Percentiles rank a stretch among this genome's conserved stretches.
These are phyloP conservation scores for Corniculantispora saksenae DNA, from an alignment of 2,329 filamentous ascomycete genomes.

Conservation along the genomic window DNA sequence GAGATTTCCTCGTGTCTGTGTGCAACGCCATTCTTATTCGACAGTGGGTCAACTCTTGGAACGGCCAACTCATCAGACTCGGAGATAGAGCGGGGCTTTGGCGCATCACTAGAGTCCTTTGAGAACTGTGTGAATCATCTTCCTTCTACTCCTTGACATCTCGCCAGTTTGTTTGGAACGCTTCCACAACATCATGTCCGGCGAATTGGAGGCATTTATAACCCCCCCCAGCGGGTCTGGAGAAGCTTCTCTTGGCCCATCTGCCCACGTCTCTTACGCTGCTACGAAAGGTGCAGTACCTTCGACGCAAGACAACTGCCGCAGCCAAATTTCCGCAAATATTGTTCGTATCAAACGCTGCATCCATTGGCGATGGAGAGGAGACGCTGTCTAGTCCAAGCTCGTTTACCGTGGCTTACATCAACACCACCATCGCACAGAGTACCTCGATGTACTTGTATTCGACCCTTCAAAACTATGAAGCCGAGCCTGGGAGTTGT, in stretches of 20 bases:
- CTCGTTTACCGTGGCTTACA: constrained; percentile 54
- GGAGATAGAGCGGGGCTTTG: background rate
- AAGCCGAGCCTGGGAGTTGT: background rate
- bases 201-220: constrained; percentile 24
- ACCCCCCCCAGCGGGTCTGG: constrained; percentile 38
- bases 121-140: background rate
- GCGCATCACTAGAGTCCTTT: background rate
- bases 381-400: background rate
- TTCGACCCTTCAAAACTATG: constrained; percentile 42
- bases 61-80: background rate
- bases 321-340: constrained; percentile 43
- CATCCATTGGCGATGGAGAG: constrained; percentile 13
- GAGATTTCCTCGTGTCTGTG: no score
- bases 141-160: background rate
- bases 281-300: constrained; percentile 63
- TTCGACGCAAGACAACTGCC: constrained; percentile 42
- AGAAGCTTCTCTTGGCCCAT: constrained; percentile 49
- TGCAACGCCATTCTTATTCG: background rate
- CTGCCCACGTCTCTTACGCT: constrained; percentile 62
- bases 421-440: constrained; percentile 57
- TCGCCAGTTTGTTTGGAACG: background rate
- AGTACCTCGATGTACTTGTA: constrained; percentile 65
- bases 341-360: constrained; percentile 36
- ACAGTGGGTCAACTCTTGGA: background rate
- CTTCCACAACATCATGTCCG: background rate